phyloP scores from a whole-genome alignment of 2,329 filamentous ascomycete genomes.

The Neopestalotiopsis clavispora region DNA sequence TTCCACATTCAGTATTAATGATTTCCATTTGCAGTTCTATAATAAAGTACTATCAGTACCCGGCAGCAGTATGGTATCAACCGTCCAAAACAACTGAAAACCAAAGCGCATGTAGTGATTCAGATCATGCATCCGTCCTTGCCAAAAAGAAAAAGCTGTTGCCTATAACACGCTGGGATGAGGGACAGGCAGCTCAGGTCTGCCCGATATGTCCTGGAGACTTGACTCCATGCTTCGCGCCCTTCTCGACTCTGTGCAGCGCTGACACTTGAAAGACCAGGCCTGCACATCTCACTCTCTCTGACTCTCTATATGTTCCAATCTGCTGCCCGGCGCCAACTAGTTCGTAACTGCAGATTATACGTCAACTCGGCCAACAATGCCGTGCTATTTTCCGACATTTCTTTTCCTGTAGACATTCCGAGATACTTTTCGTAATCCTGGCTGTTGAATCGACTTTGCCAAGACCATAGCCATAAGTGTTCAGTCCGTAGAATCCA shows the following conservation, averaged over 20 bases:
- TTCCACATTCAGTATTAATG: background rate
- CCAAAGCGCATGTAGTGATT: constrained; percentile 8
- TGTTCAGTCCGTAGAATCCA: background rate
- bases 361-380: background rate
- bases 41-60: constrained; percentile 6
- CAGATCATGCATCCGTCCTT: constrained; percentile 1
- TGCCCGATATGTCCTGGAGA: background rate
- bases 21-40: constrained; percentile 7
- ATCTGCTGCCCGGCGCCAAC: background rate
- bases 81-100: constrained; percentile 2
- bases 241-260: background rate
- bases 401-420: background rate
- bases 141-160: background rate
- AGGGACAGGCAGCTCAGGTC: background rate
- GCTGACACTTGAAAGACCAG: background rate
- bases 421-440: background rate
- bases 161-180: background rate
- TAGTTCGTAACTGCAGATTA: background rate
- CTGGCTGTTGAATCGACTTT: background rate
- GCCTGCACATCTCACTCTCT: background rate
- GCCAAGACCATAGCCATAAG: background rate
- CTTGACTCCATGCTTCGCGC: background rate
- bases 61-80: constrained; percentile 15
- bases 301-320: background rate
- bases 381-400: background rate